Evolutionary conservation across 495 filamentous ascomycete genomes (phyloP), one percentile per base, ranked within the genome.

Genomic region (Clohesyomyces aquaticus): DNA sequence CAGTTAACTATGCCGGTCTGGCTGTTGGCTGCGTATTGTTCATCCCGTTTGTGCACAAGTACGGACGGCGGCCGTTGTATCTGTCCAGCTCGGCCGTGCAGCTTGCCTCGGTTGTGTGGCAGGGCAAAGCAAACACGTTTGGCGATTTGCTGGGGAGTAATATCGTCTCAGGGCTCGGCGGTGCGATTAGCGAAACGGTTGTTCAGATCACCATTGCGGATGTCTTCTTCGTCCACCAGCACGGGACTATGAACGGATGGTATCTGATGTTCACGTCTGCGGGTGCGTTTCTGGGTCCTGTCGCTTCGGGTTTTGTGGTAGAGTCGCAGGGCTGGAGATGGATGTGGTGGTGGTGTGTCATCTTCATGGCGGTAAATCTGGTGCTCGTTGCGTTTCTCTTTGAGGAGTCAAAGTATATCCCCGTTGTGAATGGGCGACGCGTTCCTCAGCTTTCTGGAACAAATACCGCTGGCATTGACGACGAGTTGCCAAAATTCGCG

Each of bases 341-440:
- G 80, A 76, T 79, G 38, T 82, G 78, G 74, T 83, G 80, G 81
- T 81, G 78, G 76, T 75, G 70, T 45, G 73, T 74, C 1, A 81
- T 82, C 18, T 73, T 21, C 45, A 49, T 49, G 10, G 10, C 19
- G 9, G 10, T 49, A 8, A 49, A 68, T 75, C 22, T 26, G 35
- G 9, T 41, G 35, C 35, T 9, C 9, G 9, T 9, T 41, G 35
- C 35, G n/a, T n/a, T 9, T 41, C 35, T 9, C n/a, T 9, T n/a
- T 41, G 35, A 41, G 35, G n/a, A n/a, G n/a, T n/a, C n/a, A n/a
- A n/a, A n/a, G n/a, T n/a, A n/a, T n/a, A n/a, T n/a, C n/a, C n/a
- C n/a, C n/a, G n/a, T n/a, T n/a, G n/a, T n/a, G n/a, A n/a, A n/a
- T n/a, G n/a, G n/a, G n/a, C n/a, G n/a, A n/a, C n/a, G n/a, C n/a